A percentile compares a stretch with the other conserved stretches of the same genome.
Evolutionary conservation across 495 filamentous ascomycete species (phyloP).

Genomic region (Tuber indicum): DNA sequence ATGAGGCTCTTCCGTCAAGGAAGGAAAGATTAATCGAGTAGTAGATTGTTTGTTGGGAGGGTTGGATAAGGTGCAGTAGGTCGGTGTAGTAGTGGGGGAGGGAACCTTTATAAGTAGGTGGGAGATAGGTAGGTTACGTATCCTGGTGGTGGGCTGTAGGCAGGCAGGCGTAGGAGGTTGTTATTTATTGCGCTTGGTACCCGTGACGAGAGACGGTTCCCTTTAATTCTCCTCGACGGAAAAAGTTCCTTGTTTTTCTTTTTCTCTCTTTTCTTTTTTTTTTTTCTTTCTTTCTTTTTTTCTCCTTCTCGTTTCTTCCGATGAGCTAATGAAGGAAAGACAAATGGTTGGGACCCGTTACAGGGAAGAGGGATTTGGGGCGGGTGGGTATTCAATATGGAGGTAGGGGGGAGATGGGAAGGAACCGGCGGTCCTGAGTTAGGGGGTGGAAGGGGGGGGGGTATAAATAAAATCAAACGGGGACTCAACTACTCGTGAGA

Average conservation of each 20-base stretch:
- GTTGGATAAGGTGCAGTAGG: background rate
- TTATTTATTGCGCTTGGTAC: slow-evolving; percentile 30
- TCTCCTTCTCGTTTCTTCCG: too few relatives aligned
- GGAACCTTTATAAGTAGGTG: slow-evolving; percentile 11
- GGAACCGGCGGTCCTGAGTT: too few relatives aligned
- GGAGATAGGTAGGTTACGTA: slow-evolving; percentile 4
- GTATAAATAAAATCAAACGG: too few relatives aligned
- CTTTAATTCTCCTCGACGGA: slow-evolving; percentile 28
- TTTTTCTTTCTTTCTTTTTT: slow-evolving; percentile 13
- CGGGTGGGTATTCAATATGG: too few relatives aligned
- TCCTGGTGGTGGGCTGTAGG: slow-evolving; percentile 13
- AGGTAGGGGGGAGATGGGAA: too few relatives aligned
- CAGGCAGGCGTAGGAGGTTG: slow-evolving; percentile 8
- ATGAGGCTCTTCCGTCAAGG: slow-evolving; percentile 5
- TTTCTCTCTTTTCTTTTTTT: slow-evolving; percentile 15
- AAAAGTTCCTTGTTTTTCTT: slow-evolving; percentile 20
- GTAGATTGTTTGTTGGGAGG: background rate
- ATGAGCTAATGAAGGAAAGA: too few relatives aligned
- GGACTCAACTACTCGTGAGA: too few relatives aligned
- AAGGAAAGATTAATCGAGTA: background rate
- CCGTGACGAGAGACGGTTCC: slow-evolving; percentile 35
- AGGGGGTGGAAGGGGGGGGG: too few relatives aligned
- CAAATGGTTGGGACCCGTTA: too few relatives aligned
- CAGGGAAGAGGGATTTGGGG: too few relatives aligned
- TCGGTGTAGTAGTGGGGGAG: background rate